Evolutionary conservation across 2,329 filamentous ascomycete genomes (phyloP).

Genomic region (Neodidymelliopsis sp.): DNA sequence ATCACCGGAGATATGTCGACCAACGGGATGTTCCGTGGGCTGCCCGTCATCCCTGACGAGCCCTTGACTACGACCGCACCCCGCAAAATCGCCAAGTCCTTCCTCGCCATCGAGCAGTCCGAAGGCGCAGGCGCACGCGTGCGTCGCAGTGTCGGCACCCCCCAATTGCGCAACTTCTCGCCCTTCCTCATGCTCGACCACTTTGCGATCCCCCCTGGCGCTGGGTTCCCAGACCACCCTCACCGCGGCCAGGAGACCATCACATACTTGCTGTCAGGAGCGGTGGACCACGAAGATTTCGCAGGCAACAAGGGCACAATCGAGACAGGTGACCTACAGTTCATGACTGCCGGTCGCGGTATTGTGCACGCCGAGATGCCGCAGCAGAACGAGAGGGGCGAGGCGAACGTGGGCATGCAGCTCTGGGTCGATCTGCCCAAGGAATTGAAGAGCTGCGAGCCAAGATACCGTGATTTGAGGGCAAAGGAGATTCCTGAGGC

Average conservation of each 20-base stretch:
- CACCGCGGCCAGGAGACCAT: constrained; percentile 87
- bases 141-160: constrained; percentile 84
- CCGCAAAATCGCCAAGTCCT: constrained; percentile 81
- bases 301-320: constrained; percentile 86
- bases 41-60: constrained; percentile 57
- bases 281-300: constrained; percentile 91
- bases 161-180: constrained; percentile 82
- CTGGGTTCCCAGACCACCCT: constrained; percentile 89
- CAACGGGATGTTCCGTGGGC: constrained; percentile 52
- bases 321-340: constrained; percentile 87
- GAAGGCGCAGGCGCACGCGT: constrained; percentile 90
- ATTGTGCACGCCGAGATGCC: constrained; percentile 99
- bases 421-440: constrained; percentile 92
- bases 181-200: constrained; percentile 96
- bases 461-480: constrained; percentile 85
- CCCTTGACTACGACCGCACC: constrained; percentile 55
- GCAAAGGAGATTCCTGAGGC: constrained; percentile 80
- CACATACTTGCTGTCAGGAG: constrained; percentile 87
- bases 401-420: constrained; percentile 85
- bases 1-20: constrained; percentile 40
- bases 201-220: constrained; percentile 79
- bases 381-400: constrained; percentile 75
- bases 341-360: constrained; percentile 93
- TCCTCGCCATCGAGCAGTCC: constrained; percentile 83
- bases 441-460: constrained; percentile 85